Evolutionary conservation across 768 basidiomycete species (phyloP), one percentile per base, ranked within the genome.

Genomic region (Tricholoma bakamatsutake): DNA sequence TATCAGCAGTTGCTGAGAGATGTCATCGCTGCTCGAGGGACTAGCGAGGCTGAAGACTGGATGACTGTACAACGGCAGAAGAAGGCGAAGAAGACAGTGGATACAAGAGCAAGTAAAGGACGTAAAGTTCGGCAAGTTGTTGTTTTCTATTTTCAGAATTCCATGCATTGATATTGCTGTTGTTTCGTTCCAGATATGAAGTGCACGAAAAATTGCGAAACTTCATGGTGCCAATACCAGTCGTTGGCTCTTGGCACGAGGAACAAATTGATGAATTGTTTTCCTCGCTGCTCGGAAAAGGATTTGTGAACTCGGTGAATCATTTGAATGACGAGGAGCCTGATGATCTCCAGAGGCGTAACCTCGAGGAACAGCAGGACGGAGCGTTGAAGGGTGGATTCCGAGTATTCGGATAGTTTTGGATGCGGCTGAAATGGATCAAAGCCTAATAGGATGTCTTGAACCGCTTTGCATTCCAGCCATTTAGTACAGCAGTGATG

Each of bases 211-310:
- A 97, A 73, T 75, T 97, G 50, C 91, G 94, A 69, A 93, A 94
- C 69, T 98, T 98, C 67, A 96, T 96, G 88, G 91, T 94, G 1
- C 96, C 96, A 5, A 85, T 94, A 11, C 80, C 82, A 6, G 67
- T 75, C 12, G 67, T 71, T 33, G 84, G 83, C 28, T 79, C 74
- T 54, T 99, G 97, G 97, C 93, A 96, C 60, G 93, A 98, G 57
- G 93, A 93, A 65, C 97, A 98, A 73, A 81, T 94, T 53, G 95
- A 99, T 65, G 96, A 98, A 67, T 71, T 98, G 53, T 98, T 99
- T 70, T 79, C 84, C 24, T 92, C 90, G 28, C 69, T 99, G 43
- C 76, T 98, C 30, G 94, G 95, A 1, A 85, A 79, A 66, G 87
- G 87, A 7, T 84, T 82, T 54, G 80, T 82, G 62, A 65, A 66